Percentiles rank a stretch among this genome's conserved stretches.
Evolutionary conservation across 768 basidiomycete genomes (phyloP).

Genomic region (Coprinellus micaceus): DNA sequence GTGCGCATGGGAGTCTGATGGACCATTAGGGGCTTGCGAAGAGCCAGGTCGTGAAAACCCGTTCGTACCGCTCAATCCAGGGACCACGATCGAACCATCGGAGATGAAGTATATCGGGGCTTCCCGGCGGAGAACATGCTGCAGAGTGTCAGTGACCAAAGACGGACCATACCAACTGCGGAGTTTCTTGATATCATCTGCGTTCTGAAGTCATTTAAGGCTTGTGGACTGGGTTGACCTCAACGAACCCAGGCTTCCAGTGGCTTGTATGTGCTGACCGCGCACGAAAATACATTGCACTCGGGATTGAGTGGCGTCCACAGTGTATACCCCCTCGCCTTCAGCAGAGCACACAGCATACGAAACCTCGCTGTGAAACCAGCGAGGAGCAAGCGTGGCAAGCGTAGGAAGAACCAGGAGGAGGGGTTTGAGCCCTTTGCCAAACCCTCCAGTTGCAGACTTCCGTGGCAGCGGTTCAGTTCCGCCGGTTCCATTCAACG

Average conservation of each 20-base stretch:
- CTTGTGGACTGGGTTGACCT: neutral
- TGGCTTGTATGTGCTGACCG: conserved; percentile 46
- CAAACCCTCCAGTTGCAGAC: neutral
- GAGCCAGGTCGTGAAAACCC: neutral
- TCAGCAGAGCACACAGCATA: conserved; percentile 65
- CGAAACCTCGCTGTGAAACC: conserved; percentile 6
- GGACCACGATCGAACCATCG: conserved; percentile 59
- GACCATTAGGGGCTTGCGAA: neutral
- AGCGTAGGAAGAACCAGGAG: neutral
- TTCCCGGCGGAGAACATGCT: conserved; percentile 14
- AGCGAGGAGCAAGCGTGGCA: neutral
- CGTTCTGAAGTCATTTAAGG: neutral
- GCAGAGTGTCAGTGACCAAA: conserved; percentile 16
- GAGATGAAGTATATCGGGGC: conserved; percentile 45
- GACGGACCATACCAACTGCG: conserved; percentile 32
- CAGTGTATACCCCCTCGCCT: conserved; percentile 56
- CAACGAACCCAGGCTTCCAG: conserved; percentile 52
- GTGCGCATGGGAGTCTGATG: conserved; percentile 72
- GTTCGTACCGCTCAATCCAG: conserved; percentile 65
- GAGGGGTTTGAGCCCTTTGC: neutral
- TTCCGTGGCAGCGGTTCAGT: neutral
- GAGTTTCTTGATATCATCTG: conserved; percentile 39
- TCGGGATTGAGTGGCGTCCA: conserved; percentile 49
- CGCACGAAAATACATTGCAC: conserved; percentile 65
- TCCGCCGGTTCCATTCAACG: neutral